Conservation (phyloP, 805 yeast species). For the Priceomyces carsonii region DNA sequence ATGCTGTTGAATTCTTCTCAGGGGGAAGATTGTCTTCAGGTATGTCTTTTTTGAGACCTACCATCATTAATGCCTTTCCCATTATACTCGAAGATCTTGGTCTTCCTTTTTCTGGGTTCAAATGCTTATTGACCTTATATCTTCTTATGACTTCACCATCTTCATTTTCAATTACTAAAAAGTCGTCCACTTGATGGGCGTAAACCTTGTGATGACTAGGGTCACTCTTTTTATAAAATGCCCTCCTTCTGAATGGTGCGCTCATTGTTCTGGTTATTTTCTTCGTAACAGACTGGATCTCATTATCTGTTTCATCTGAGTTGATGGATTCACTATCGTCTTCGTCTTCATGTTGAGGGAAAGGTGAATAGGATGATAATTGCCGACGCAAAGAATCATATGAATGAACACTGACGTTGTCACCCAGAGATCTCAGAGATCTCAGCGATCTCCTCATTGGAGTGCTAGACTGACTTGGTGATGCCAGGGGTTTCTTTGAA, state of each 20-base stretch:
- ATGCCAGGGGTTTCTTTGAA: constrained; percentile 3
- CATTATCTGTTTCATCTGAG: constrained; percentile 6
- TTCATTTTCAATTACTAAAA: constrained; percentile 80
- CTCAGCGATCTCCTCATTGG: background rate
- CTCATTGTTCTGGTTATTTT: constrained; percentile 13
- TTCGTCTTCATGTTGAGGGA: constrained; percentile 14
- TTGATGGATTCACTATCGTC: constrained; percentile 7
- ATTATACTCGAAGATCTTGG: constrained; percentile 42
- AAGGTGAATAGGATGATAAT: constrained; percentile 34
- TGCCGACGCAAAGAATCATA: constrained; percentile 39
- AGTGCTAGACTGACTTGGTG: too few relatives aligned
- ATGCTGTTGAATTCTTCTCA: constrained; percentile 3
- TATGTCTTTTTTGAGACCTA: constrained; percentile 45
- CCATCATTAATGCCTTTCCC: constrained; percentile 51
- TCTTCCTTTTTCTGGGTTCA: constrained; percentile 19
- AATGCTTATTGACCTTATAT: constrained; percentile 68
- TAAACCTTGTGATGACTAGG: constrained; percentile 42
- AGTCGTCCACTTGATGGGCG: constrained; percentile 80
- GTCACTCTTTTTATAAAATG: constrained; percentile 31
- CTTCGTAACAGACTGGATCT: constrained; percentile 10
- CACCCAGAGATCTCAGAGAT: constrained; percentile 8
- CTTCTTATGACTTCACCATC: constrained; percentile 91
- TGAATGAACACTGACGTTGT: constrained; percentile 37
- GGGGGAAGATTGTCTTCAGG: background rate
- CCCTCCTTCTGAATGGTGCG: constrained; percentile 17